Base-by-base conservation (phyloP, 129 eudicot species). In the Heracleum sosnowskyi region DNA sequence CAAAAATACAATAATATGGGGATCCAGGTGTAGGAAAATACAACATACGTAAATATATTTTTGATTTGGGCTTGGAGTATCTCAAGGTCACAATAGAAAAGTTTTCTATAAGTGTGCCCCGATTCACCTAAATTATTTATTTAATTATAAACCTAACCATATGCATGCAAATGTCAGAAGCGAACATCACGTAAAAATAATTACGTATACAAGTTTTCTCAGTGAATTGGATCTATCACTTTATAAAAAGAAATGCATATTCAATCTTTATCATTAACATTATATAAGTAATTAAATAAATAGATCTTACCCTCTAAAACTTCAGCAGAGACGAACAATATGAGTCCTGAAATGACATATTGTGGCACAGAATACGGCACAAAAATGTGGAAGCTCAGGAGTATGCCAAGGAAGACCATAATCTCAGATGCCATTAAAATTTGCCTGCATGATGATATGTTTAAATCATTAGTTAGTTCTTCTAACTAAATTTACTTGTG, bases 291-390 rank as follows among this genome's bases (percentile, higher is more conserved):
- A 29, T 57, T 13, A 17, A 26, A 72, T 53, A 36, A 39, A 39
- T 13, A 57, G 60, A 40, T 63, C 75, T 49, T 81, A 94, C 98
- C 98, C 85, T 94, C 98, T 82, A 94, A 86, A 37, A 94, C 98
- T 89, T 94, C 98, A 3, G 98, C 98, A 33, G 91, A 75, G 33
- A 94, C 98, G 68, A 94, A 94, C 97, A 94, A 81, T 71, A 94
- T 75, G 82, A 94, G 97, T 33, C 98, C 98, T 0, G 98, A 94
- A 79, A 80, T 24, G 63, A 94, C 97, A 70, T 94, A 94, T 73
- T 94, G 98, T 53, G 96, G 96, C 66, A 89, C 90, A 0, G 96
- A 78, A 79, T 94, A 94, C 51, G 91, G 92, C 62, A 85, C 51
- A 46, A 94, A 36, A 6, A 88, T 64, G 37, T 94, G 84, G 83